A percentile compares a stretch with the other conserved stretches of the same genome.
These are phyloP conservation scores for Cutaneotrichosporon daszewskae DNA, from an alignment of 1,284 basidiomycete genomes.

Conservation along the genomic window DNA sequence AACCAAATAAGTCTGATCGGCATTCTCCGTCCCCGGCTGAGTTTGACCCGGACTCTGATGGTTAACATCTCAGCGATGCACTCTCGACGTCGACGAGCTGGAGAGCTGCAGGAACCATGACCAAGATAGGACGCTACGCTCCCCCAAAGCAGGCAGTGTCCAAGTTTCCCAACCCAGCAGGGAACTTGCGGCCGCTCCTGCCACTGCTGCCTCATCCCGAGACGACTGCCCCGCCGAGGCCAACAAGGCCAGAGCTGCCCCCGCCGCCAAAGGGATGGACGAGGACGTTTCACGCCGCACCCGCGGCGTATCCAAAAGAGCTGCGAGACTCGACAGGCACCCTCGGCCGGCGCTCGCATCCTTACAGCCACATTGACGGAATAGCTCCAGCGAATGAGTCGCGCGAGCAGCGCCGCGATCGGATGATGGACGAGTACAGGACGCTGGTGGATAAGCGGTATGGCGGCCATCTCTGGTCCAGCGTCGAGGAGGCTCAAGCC, in stretches of 20 bases:
- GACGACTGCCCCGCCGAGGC: slow-evolving; percentile 1
- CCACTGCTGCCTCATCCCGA: slow-evolving; percentile 11
- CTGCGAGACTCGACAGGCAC: slow-evolving; percentile 30
- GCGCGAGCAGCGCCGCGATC: slow-evolving; percentile 27
- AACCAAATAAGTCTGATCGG: too few relatives aligned
- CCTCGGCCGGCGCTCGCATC: slow-evolving; percentile 16
- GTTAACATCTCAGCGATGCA: too few relatives aligned
- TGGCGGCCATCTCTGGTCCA: slow-evolving; percentile 7
- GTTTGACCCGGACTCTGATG: too few relatives aligned
- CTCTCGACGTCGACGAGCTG: too few relatives aligned
- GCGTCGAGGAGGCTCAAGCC: slow-evolving; percentile 4
- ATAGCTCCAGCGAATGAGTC: too few relatives aligned
- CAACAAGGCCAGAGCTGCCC: slow-evolving; percentile 17
- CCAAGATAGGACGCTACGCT: too few relatives aligned
- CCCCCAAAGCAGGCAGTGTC: too few relatives aligned
- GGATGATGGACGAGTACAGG: slow-evolving; percentile 6
- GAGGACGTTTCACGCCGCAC: slow-evolving; percentile 62
- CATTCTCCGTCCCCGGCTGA: too few relatives aligned
- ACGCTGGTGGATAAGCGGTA: slow-evolving; percentile 1
- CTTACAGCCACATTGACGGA: too few relatives aligned
- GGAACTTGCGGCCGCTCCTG: too few relatives aligned
- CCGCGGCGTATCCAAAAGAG: slow-evolving; percentile 60
- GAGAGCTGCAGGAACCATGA: too few relatives aligned
- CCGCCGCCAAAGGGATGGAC: slow-evolving; percentile 45
- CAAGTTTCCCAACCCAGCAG: too few relatives aligned